Base-by-base conservation (phyloP, 1,284 basidiomycete genomes). In the Exobasidium rhododendri region DNA sequence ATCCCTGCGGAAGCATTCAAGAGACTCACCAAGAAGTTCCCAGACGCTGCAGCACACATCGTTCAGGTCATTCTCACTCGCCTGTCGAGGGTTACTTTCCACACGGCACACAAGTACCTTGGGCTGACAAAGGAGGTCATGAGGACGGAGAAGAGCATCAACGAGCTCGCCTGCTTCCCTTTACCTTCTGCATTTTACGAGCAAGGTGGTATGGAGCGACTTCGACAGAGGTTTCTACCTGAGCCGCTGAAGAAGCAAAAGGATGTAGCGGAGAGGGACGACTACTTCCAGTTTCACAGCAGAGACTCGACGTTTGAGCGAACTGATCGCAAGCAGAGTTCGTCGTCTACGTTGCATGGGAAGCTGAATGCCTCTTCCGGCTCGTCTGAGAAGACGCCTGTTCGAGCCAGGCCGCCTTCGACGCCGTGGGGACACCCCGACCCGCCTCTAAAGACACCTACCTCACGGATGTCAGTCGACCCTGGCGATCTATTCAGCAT, bases 1-100 rank as follows among this genome's bases (percentile, higher is more conserved):
- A 97, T 99, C 59, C 96, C 94, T 3, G 94, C 94, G 0, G 92
- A 97, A 78, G 96, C 94, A 3, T 99, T 99, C 82, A 85, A 88
- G 65, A 83, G 92, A 50, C 83, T 85, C 29, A 97, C 94, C 0
- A 91, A 92, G 80, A 93, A 94, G 78, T 97, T 90, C 73, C 94
- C 94, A 0, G 97, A 97, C 74, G 92, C 96, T 0, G 91, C 92
- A 22, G 93, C 94, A 1, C 92, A 97, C 76, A 96, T 99, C 63
- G 94, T 99, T 1, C 92, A 94, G 85, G 93, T 97, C 40, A 96
- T 97, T 67, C 83, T 99, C 56, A 94, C 96, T 3, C 86, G 94
- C 1, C 94, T 99, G 75, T 92, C 92, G 50, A 87, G 94, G 20
- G 96, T 98, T 11, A 99, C 96, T 0, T 97, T 99, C 83, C 84